A percentile compares a stretch with the other conserved stretches of the same genome.
Evolutionary conservation across 129 eudicot species (phyloP).

Genomic region (Lactuca saligna): DNA sequence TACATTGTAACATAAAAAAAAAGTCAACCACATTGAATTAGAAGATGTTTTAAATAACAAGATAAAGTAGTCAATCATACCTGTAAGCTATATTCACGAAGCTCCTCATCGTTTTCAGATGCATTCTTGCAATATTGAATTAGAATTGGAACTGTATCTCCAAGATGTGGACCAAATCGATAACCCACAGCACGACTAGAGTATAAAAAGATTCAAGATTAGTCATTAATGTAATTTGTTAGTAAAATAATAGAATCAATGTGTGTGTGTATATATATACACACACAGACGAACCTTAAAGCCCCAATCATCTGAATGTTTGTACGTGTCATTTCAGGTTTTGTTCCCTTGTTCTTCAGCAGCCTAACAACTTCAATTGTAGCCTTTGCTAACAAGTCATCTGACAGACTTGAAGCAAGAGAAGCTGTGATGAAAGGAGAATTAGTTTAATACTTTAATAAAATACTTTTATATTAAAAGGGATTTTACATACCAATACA

Average conservation of each 20-base stretch:
- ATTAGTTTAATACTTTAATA: slow-evolving; percentile 12
- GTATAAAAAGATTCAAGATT: slow-evolving; percentile 14
- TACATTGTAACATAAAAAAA: not conserved
- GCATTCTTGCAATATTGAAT: slow-evolving; percentile 84
- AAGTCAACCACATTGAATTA: slow-evolving; percentile 12
- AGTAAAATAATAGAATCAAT: slow-evolving; percentile 4
- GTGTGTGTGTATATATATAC: too few relatives aligned
- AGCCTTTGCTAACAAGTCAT: slow-evolving; percentile 94
- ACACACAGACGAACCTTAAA: slow-evolving; percentile 53
- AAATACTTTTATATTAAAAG: not conserved
- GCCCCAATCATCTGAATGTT: slow-evolving; percentile 97
- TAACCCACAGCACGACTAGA: slow-evolving; percentile 96
- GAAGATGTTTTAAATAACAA: not conserved
- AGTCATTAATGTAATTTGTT: not conserved
- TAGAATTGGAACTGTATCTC: slow-evolving; percentile 89
- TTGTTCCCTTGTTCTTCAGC: slow-evolving; percentile 57
- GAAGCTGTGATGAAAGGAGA: slow-evolving; percentile 54
- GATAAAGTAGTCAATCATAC: slow-evolving; percentile 29
- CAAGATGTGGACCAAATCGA: slow-evolving; percentile 97
- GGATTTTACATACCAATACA: slow-evolving; percentile 70
- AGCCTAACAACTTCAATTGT: slow-evolving; percentile 81
- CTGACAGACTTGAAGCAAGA: slow-evolving; percentile 86
- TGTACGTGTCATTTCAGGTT: slow-evolving; percentile 86
- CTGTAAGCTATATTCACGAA: slow-evolving; percentile 99
- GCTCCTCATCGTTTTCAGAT: slow-evolving; percentile 98